These are phyloP conservation scores for Colletotrichum incanum DNA, from an alignment of 2,329 filamentous ascomycete species.

Conservation along the genomic window DNA sequence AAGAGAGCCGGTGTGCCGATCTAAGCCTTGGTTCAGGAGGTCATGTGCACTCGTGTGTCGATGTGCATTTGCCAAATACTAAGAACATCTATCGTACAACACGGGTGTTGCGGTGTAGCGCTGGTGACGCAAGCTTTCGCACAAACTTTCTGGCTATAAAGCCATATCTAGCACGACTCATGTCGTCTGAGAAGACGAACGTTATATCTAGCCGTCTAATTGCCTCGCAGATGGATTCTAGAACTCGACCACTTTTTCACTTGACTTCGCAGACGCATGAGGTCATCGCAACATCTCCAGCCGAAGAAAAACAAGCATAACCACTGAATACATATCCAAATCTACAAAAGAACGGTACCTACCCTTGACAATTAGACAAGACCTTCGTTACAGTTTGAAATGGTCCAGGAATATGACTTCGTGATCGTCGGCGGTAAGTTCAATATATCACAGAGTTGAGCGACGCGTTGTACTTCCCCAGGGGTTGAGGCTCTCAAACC, in stretches of 20 bases:
- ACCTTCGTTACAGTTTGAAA: neutral
- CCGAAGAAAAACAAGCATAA: neutral
- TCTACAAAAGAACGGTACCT: neutral
- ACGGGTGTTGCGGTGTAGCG: too few relatives aligned
- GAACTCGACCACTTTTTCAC: too few relatives aligned
- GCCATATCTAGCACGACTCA: too few relatives aligned
- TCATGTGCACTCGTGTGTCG: neutral
- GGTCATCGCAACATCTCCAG: too few relatives aligned
- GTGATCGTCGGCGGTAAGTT: conserved; percentile 54
- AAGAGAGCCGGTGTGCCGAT: neutral
- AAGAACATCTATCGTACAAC: too few relatives aligned
- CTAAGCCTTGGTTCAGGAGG: neutral
- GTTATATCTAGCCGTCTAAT: too few relatives aligned
- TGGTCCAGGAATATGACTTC: conserved; percentile 49
- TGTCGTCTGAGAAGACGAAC: too few relatives aligned
- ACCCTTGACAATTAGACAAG: neutral
- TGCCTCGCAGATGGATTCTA: too few relatives aligned
- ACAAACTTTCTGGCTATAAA: too few relatives aligned
- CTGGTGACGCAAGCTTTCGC: too few relatives aligned
- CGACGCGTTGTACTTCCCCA: neutral
- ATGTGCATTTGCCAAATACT: neutral
- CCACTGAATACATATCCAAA: neutral
- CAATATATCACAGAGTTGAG: neutral
- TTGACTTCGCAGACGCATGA: too few relatives aligned
- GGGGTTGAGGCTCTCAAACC: neutral